A percentile compares a stretch with the other conserved stretches of the same genome.
Evolutionary conservation across 805 yeast genomes (phyloP).

Genomic region (Saccharomycopsis sp.): DNA sequence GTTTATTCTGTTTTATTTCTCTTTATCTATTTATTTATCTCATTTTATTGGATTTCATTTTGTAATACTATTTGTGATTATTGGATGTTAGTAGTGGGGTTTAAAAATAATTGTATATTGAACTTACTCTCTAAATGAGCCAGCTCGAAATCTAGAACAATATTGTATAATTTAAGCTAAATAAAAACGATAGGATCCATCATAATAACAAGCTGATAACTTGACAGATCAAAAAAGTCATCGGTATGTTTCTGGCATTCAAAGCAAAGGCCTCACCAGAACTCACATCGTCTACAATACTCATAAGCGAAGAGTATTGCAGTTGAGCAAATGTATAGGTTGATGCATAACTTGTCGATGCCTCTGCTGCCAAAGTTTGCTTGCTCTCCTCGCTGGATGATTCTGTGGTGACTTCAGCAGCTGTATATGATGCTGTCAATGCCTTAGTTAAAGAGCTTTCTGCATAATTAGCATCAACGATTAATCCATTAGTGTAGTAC

Average conservation of each 20-base stretch:
- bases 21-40: no score
- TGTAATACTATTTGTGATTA: no score
- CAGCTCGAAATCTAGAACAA: neutral
- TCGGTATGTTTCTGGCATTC: neutral
- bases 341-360: neutral
- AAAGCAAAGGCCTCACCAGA: constrained; percentile 1
- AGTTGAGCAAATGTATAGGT: constrained; percentile 1
- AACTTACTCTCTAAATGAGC: no score
- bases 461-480: neutral
- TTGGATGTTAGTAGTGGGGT: no score
- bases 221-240: neutral
- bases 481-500: neutral
- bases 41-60: no score
- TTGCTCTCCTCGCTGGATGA: neutral
- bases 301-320: constrained; percentile 1
- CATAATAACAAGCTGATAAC: neutral
- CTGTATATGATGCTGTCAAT: neutral
- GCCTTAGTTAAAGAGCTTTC: neutral
- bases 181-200: neutral
- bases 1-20: neutral
- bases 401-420: neutral
- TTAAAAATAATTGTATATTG: no score
- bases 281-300: constrained; percentile 15
- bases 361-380: neutral
- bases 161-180: no score